Evolutionary conservation across 2,329 filamentous ascomycete genomes (phyloP).

Genomic region (Canariomyces notabilis): DNA sequence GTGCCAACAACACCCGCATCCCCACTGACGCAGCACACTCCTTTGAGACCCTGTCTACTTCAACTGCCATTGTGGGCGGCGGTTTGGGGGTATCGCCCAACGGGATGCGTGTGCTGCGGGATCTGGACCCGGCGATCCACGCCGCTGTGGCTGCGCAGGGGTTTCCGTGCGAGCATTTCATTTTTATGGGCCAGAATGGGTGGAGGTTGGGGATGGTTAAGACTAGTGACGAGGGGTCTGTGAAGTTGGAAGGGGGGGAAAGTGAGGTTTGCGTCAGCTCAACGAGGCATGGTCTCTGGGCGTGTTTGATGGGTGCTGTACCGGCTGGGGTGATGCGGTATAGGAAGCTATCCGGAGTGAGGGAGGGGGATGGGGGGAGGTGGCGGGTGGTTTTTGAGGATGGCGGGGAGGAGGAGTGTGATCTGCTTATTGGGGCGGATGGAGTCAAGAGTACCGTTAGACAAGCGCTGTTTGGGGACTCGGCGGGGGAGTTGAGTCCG

Average conservation of each 20-base stretch:
- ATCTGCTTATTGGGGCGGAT: slow-evolving; percentile 2
- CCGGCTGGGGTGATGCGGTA: not conserved
- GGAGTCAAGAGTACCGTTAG: slow-evolving; percentile 3
- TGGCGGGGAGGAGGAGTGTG: slow-evolving; percentile 1
- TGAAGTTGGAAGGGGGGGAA: not conserved
- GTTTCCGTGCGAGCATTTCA: slow-evolving; percentile 1
- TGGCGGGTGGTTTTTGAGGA: slow-evolving; percentile 1
- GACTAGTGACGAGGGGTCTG: slow-evolving; percentile 2
- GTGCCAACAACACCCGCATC: not conserved
- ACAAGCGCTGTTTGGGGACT: slow-evolving; percentile 3
- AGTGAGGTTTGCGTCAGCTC: slow-evolving; percentile 4
- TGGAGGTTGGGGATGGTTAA: not conserved
- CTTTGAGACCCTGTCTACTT: slow-evolving; percentile 1
- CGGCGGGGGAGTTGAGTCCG: not conserved
- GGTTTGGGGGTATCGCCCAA: not conserved
- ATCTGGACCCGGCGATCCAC: slow-evolving; percentile 1
- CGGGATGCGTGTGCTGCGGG: slow-evolving; percentile 2
- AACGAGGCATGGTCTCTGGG: slow-evolving; percentile 5
- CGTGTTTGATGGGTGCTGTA: not conserved
- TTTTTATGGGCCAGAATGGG: slow-evolving; percentile 6
- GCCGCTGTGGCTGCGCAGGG: not conserved
- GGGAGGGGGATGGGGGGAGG: not conserved
- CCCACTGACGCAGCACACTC: not conserved
- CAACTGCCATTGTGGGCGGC: slow-evolving; percentile 3
- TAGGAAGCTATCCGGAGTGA: not conserved